These are phyloP conservation scores for Tricholoma terreum DNA, from an alignment of 768 basidiomycete species.

Conservation along the genomic window DNA sequence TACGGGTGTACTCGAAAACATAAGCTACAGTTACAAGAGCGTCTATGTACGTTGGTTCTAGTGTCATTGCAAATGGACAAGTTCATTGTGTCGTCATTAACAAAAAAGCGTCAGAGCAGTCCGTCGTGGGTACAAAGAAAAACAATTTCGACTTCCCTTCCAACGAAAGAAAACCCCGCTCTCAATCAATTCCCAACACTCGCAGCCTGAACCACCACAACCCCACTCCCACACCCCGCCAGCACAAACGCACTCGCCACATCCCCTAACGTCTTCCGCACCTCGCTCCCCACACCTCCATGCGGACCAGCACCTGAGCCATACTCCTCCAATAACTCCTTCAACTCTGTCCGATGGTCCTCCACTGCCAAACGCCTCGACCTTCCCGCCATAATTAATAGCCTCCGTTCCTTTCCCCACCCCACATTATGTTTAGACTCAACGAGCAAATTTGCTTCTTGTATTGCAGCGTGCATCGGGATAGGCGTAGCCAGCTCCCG, in stretches of 20 bases:
- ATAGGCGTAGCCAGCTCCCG: constrained; percentile 48
- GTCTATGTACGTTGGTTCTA: no score
- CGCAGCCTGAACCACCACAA: constrained; percentile 69
- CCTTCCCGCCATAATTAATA: constrained; percentile 71
- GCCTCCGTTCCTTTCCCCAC: constrained; percentile 24
- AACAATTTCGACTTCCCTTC: no score
- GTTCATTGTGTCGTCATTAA: no score
- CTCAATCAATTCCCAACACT: neutral
- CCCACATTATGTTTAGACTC: neutral
- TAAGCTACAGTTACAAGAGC: no score
- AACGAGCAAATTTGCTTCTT: constrained; percentile 33
- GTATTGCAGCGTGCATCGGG: constrained; percentile 59
- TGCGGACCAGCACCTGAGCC: constrained; percentile 22
- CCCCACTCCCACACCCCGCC: constrained; percentile 51
- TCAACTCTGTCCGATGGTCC: constrained; percentile 70
- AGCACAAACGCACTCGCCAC: constrained; percentile 75
- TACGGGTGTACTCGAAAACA: no score
- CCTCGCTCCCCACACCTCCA: constrained; percentile 49
- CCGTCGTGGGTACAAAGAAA: no score
- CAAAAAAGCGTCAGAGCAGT: no score
- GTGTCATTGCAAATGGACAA: no score
- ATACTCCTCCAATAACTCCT: constrained; percentile 55
- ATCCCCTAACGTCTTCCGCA: constrained; percentile 84
- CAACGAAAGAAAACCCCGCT: no score
- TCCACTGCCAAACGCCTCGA: constrained; percentile 71